These are phyloP conservation scores for Aspergillus bertholletiae DNA, from an alignment of 495 filamentous ascomycete species.

Conservation along the genomic window DNA sequence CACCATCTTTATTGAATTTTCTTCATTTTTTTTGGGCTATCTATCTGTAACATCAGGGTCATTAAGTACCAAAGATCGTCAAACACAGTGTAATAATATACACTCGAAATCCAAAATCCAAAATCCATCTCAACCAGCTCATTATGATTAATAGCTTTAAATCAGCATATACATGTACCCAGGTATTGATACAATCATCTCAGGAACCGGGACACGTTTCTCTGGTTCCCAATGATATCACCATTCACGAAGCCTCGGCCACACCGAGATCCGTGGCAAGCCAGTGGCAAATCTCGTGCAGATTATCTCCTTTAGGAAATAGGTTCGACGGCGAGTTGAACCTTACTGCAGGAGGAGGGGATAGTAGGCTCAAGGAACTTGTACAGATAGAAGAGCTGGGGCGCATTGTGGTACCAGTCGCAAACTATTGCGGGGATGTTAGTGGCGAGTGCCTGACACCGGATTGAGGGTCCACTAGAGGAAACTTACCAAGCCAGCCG, in stretches of 20 bases:
- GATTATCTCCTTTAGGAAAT: slow-evolving; percentile 6
- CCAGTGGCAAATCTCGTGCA: slow-evolving; percentile 4
- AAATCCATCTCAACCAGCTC: not conserved
- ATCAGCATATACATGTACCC: not conserved
- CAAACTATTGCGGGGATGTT: slow-evolving; percentile 36
- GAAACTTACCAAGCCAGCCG: slow-evolving; percentile 51
- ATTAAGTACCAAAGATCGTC: not conserved
- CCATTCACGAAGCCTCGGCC: not conserved
- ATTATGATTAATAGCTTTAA: not conserved
- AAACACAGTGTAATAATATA: not conserved
- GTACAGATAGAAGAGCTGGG: slow-evolving; percentile 51
- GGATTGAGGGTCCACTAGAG: not conserved
- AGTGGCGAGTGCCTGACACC: slow-evolving; percentile 4
- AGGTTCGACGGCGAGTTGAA: slow-evolving; percentile 31
- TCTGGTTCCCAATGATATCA: slow-evolving; percentile 15
- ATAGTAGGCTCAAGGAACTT: slow-evolving; percentile 23
- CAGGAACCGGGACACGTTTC: not conserved
- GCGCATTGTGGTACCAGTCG: slow-evolving; percentile 52
- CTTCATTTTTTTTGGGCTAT: not conserved
- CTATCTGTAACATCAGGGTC: not conserved
- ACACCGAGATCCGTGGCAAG: slow-evolving; percentile 17
- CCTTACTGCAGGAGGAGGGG: slow-evolving; percentile 44
- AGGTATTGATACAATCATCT: slow-evolving; percentile 7
- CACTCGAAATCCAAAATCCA: not conserved
- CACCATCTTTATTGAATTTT: not conserved